Conservation (phyloP, 352 stramenopile genomes). For the Pythium insidiosum region DNA sequence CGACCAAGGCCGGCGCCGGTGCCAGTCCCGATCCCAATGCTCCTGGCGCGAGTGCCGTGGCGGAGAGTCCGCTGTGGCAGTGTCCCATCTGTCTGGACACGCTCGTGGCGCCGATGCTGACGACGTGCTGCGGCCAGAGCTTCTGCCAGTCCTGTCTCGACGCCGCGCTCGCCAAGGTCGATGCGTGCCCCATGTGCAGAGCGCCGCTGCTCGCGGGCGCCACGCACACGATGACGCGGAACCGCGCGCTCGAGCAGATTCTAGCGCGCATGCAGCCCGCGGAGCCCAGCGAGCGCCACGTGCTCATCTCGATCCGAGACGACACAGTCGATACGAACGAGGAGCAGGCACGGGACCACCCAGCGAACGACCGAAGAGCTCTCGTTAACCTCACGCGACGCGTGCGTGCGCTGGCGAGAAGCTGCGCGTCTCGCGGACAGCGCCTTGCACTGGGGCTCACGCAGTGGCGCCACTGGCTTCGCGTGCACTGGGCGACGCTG, state of each 20-base stretch:
- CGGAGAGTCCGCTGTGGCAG: constrained; percentile 28
- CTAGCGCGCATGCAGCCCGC: constrained; percentile 13
- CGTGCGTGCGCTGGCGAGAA: background rate
- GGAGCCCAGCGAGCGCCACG: constrained; percentile 7
- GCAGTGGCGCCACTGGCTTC: constrained; percentile 44
- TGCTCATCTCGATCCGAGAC: constrained; percentile 14
- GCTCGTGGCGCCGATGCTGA: constrained; percentile 35
- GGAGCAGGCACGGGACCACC: background rate
- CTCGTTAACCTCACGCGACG: background rate
- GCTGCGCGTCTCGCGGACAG: too few species aligned
- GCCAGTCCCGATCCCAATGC: too few species aligned
- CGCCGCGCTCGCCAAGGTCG: constrained; percentile 21
- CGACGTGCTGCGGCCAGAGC: constrained; percentile 57
- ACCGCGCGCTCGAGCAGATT: constrained; percentile 37
- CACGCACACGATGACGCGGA: constrained; percentile 33
- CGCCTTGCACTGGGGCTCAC: too few species aligned
- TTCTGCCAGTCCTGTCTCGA: constrained; percentile 54
- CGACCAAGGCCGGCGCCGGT: too few species aligned
- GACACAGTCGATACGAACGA: background rate
- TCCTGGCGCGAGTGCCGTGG: too few species aligned
- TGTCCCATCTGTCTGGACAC: constrained; percentile 51
- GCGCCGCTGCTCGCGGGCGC: constrained; percentile 30
- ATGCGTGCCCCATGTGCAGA: constrained; percentile 54
- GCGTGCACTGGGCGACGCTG: constrained; percentile 41
- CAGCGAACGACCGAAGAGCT: too few species aligned